These are phyloP conservation scores for Corynespora cassiicola DNA, from an alignment of 2,329 filamentous ascomycete genomes.

Conservation along the genomic window DNA sequence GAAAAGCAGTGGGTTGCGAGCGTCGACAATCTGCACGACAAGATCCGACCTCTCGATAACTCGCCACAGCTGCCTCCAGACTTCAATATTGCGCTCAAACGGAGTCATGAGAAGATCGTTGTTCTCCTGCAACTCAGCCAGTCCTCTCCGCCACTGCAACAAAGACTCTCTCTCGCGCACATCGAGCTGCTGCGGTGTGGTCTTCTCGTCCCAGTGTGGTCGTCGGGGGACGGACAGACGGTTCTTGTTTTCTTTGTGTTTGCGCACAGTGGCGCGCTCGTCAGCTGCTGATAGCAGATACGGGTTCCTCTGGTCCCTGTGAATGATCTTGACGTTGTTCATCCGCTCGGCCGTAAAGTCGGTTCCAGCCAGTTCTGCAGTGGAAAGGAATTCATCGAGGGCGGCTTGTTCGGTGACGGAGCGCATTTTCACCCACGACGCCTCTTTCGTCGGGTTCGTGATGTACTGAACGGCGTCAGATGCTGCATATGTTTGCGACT, in stretches of 20 bases:
- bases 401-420: conserved; percentile 97
- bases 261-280: conserved; percentile 77
- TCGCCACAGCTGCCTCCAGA: conserved; percentile 97
- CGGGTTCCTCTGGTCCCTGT: conserved; percentile 93
- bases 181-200: conserved; percentile 84
- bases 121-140: conserved; percentile 92
- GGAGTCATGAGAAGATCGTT: conserved; percentile 96
- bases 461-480: conserved; percentile 69
- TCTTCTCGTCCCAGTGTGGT: conserved; percentile 85
- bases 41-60: conserved; percentile 97
- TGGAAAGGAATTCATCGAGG: conserved; percentile 94
- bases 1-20: conserved; percentile 91
- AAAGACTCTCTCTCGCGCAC: conserved; percentile 79
- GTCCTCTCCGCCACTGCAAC: conserved; percentile 84
- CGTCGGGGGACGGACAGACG: conserved; percentile 87
- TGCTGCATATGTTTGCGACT: conserved; percentile 19
- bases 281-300: conserved; percentile 87
- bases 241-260: conserved; percentile 80
- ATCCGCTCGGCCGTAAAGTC: conserved; percentile 99
- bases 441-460: conserved; percentile 88
- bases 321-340: conserved; percentile 99
- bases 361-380: conserved; percentile 94
- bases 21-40: conserved; percentile 97
- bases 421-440: conserved; percentile 98
- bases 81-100: conserved; percentile 95